Percentiles rank a stretch among this genome's conserved stretches.
These are phyloP conservation scores for Cantharellus cinnabarinus DNA, from an alignment of 768 basidiomycete species.

Conservation along the genomic window DNA sequence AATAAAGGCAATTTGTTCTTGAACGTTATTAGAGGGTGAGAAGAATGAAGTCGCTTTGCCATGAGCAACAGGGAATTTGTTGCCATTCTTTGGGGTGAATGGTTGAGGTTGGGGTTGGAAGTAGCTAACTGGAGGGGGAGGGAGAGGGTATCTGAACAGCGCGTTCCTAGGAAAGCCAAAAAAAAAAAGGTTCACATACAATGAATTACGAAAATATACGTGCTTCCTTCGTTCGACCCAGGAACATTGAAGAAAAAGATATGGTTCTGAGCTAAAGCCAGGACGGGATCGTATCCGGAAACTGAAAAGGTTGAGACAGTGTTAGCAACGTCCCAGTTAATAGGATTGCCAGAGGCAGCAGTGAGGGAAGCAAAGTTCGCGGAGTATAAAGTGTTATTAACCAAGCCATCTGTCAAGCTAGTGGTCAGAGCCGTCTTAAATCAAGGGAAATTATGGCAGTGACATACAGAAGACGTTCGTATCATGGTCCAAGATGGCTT, in stretches of 20 bases:
- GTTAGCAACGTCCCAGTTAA: conserved; percentile 46
- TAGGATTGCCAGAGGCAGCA: conserved; percentile 29
- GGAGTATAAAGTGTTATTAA: conserved; percentile 39
- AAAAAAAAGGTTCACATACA: conserved; percentile 27
- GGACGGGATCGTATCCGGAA: conserved; percentile 40
- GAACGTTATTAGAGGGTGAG: conserved; percentile 26
- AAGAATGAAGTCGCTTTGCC: conserved; percentile 58
- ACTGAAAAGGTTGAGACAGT: conserved; percentile 31
- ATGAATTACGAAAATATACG: conserved; percentile 72
- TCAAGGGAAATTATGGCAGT: not conserved
- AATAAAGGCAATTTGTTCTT: conserved; percentile 57
- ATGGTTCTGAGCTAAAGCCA: conserved; percentile 75
- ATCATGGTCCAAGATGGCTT: conserved; percentile 77
- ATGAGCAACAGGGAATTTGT: conserved; percentile 42
- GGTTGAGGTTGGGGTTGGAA: conserved; percentile 53
- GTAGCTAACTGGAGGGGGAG: conserved; percentile 33
- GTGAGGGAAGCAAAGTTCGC: conserved; percentile 51
- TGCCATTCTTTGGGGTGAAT: conserved; percentile 28
- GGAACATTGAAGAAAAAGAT: conserved; percentile 66
- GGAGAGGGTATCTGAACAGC: not conserved
- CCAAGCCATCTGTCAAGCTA: conserved; percentile 36
- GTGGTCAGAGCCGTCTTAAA: not conserved
- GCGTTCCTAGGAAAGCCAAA: not conserved
- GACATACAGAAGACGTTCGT: conserved; percentile 71
- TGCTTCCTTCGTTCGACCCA: conserved; percentile 40